phyloP scores from a whole-genome alignment of 768 basidiomycete species.

The Podaxis rugospora region DNA sequence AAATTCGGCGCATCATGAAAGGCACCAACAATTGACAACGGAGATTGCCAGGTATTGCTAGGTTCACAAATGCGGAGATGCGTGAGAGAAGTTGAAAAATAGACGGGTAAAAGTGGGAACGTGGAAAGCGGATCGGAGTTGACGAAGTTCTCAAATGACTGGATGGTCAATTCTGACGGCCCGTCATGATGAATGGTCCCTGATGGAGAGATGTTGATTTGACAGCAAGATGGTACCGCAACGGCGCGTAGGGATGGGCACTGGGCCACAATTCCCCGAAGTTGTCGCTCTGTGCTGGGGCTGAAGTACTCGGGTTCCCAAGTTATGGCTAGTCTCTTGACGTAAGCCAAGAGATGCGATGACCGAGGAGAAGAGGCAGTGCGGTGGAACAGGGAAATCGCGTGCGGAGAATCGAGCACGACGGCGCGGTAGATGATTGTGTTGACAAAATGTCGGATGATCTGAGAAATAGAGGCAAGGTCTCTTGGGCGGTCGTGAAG shows the following conservation, averaged over 20 bases:
- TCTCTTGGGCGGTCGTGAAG: slow-evolving; percentile 22
- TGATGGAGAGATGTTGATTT: slow-evolving; percentile 15
- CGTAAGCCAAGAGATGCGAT: slow-evolving; percentile 24
- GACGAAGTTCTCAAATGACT: slow-evolving; percentile 20
- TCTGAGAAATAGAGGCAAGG: slow-evolving; percentile 26
- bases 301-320: slow-evolving; percentile 19
- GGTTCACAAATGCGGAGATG: slow-evolving; percentile 38
- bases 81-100: slow-evolving; percentile 23
- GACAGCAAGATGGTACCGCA: slow-evolving; percentile 21
- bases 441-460: slow-evolving; percentile 28
- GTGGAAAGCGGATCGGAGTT: slow-evolving; percentile 4
- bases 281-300: slow-evolving; percentile 12
- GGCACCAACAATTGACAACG: slow-evolving; percentile 25
- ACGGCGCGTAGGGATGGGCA: slow-evolving; percentile 31
- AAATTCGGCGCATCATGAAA: slow-evolving; percentile 32
- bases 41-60: slow-evolving; percentile 30
- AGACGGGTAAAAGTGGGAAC: slow-evolving; percentile 5
- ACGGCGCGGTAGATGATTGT: slow-evolving; percentile 34
- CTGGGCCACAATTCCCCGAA: slow-evolving; percentile 25
- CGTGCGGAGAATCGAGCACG: slow-evolving; percentile 26
- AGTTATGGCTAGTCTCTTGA: slow-evolving; percentile 34
- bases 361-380: slow-evolving; percentile 23
- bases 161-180: slow-evolving; percentile 24
- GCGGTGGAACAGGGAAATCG: slow-evolving; percentile 30
- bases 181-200: slow-evolving; percentile 11